Evolutionary conservation across 192 early-diverging fungal genomes (phyloP).

Genomic region (Entomortierella lignicola): DNA sequence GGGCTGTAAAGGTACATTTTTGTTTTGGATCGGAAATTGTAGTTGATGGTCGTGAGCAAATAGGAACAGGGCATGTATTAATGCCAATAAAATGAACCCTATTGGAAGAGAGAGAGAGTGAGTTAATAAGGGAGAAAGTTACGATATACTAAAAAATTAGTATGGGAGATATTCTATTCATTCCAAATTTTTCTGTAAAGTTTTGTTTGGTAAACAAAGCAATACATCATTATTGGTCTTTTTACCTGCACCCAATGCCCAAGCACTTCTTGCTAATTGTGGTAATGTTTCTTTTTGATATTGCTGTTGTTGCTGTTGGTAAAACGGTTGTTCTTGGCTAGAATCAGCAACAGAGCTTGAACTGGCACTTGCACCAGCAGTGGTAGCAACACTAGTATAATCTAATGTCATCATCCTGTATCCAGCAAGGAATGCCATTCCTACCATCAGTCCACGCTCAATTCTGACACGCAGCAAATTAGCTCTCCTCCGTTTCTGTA

Average conservation of each 20-base stretch:
- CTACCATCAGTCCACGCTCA: constrained; percentile 47
- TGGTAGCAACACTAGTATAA: constrained; percentile 4
- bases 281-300: constrained; percentile 11
- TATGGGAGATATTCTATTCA: background rate
- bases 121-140: no score
- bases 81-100: constrained; percentile 34
- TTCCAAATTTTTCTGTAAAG: no score
- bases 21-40: constrained; percentile 45
- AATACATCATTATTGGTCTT: background rate
- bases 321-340: background rate
- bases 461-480: constrained; percentile 48
- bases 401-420: constrained; percentile 52
- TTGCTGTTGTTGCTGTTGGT: constrained; percentile 2
- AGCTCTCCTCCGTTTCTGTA: constrained; percentile 28
- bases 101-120: background rate
- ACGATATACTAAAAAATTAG: no score
- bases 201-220: no score
- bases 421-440: constrained; percentile 42
- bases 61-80: constrained; percentile 32
- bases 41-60: constrained; percentile 40
- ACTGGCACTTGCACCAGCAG: background rate
- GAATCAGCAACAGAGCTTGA: no score
- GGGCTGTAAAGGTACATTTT: constrained; percentile 42
- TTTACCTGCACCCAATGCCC: constrained; percentile 47
- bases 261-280: constrained; percentile 22